phyloP scores from a whole-genome alignment of 2,329 filamentous ascomycete genomes.

The Fusarium coicis region DNA sequence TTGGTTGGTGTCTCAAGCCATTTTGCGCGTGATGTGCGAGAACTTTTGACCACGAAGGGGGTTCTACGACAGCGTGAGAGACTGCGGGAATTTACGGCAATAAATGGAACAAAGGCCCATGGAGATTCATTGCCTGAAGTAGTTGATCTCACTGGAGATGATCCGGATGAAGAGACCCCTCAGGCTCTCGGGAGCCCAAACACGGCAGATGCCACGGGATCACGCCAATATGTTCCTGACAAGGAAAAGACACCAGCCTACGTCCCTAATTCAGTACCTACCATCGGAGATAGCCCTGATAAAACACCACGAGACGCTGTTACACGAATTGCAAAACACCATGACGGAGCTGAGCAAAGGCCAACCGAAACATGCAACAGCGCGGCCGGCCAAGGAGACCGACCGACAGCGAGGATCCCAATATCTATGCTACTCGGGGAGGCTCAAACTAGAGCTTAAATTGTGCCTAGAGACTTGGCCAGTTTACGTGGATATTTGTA shows the following conservation, averaged over 20 bases:
- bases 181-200: not conserved
- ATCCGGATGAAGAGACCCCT: not conserved
- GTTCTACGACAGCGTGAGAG: not conserved
- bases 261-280: accelerated
- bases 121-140: not conserved
- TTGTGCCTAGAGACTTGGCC: too few species aligned
- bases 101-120: accelerated
- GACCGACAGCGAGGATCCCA: not conserved
- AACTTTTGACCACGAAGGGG: not conserved
- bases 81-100: not conserved
- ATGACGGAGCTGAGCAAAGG: not conserved
- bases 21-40: not conserved
- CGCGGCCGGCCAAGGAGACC: not conserved
- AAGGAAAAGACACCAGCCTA: too few species aligned
- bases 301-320: not conserved
- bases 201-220: accelerated
- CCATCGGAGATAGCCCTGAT: accelerated
- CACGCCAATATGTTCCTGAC: not conserved
- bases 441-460: accelerated
- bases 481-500: accelerated
- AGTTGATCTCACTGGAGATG: not conserved
- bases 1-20: not conserved
- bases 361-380: not conserved
- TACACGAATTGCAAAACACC: not conserved
- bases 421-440: not conserved